phyloP scores from a whole-genome alignment of 208 protist species.

The Leishmania aethiopica region DNA sequence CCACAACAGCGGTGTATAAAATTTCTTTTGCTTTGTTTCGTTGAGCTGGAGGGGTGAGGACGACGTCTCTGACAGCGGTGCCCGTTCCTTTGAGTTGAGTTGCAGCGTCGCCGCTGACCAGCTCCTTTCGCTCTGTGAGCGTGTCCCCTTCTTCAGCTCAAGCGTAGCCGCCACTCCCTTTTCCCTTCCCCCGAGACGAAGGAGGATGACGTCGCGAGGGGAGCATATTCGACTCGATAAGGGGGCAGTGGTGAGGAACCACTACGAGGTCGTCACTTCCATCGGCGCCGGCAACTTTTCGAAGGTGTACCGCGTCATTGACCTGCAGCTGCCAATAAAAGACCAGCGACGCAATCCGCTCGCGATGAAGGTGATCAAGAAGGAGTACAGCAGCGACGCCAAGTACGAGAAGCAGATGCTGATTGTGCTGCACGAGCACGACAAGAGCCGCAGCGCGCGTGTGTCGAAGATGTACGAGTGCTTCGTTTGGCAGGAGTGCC shows the following conservation, averaged over 20 bases:
- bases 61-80: background rate
- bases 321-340: slow-evolving; percentile 20
- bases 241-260: slow-evolving; percentile 54
- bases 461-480: slow-evolving; percentile 76
- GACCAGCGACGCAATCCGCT: slow-evolving; percentile 34
- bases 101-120: background rate
- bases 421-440: slow-evolving; percentile 52
- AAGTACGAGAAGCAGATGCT: slow-evolving; percentile 85
- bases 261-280: slow-evolving; percentile 68
- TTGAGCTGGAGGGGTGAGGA: background rate
- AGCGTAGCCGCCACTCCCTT: background rate
- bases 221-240: slow-evolving; percentile 59
- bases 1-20: background rate
- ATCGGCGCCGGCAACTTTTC: slow-evolving; percentile 87
- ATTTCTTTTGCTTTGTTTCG: background rate
- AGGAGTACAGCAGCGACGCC: slow-evolving; percentile 79
- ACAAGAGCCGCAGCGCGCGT: slow-evolving; percentile 29
- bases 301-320: slow-evolving; percentile 75
- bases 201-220: slow-evolving; percentile 40
- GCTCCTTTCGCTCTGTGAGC: background rate
- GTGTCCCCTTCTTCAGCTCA: background rate
- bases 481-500: slow-evolving; percentile 75
- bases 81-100: background rate
- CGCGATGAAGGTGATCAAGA: slow-evolving; percentile 85
- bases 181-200: background rate